Evolutionary conservation across 495 filamentous ascomycete species (phyloP).

Genomic region (Aspergillus hancockii): DNA sequence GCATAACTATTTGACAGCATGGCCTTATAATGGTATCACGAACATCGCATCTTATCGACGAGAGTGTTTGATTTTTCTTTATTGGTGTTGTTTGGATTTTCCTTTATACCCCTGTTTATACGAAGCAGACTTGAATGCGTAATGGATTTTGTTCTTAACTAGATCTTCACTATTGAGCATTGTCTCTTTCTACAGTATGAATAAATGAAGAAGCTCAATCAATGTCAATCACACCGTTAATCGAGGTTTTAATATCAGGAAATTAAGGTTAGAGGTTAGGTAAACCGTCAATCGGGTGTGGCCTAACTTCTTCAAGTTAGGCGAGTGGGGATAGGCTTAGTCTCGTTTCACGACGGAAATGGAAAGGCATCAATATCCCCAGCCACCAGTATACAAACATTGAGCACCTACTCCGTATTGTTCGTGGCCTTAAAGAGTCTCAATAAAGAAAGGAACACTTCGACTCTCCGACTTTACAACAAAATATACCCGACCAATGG

Average conservation of each 20-base stretch:
- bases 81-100: constrained; percentile 2
- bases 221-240: not conserved
- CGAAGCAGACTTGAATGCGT: not conserved
- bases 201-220: too few relatives aligned
- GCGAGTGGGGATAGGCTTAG: not conserved
- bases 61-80: not conserved
- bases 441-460: too few relatives aligned
- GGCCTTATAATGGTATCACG: not conserved
- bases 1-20: not conserved
- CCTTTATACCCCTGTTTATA: not conserved
- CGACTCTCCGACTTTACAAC: too few relatives aligned
- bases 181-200: too few relatives aligned
- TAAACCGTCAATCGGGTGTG: not conserved
- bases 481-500: not conserved
- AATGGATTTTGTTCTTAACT: not conserved
- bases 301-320: not conserved
- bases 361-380: not conserved
- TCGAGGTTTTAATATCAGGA: not conserved
- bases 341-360: too few relatives aligned
- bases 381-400: too few relatives aligned
- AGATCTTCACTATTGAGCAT: too few relatives aligned
- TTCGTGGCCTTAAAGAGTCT: too few relatives aligned
- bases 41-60: not conserved
- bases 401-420: too few relatives aligned
- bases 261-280: not conserved